These are phyloP conservation scores for Brassica balearica DNA, from an alignment of 441 rosid genomes.

Conservation along the genomic window DNA sequence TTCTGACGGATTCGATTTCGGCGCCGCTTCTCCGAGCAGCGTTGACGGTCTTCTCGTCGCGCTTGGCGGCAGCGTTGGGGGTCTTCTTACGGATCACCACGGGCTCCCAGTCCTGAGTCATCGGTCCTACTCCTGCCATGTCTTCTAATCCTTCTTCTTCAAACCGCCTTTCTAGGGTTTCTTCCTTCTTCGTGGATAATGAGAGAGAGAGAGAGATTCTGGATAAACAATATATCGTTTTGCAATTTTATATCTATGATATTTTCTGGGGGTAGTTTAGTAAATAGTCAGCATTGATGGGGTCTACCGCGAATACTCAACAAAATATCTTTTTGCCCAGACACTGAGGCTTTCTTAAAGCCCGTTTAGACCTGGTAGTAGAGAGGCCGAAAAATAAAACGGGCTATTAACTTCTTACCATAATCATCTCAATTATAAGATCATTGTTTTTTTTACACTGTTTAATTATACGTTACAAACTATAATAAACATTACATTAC, in stretches of 20 bases:
- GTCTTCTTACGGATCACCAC: conserved; percentile 52
- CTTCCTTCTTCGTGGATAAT: conserved; percentile 16
- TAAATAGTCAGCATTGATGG: neutral
- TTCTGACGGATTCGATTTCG: conserved; percentile 45
- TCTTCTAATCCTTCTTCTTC: conserved; percentile 5
- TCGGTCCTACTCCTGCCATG: conserved; percentile 50
- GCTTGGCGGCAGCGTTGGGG: conserved; percentile 47
- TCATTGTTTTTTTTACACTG: no score
- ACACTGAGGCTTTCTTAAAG: conserved; percentile 2
- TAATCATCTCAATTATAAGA: neutral
- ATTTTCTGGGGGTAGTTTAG: neutral
- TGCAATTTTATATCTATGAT: conserved; percentile 10
- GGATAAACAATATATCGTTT: neutral
- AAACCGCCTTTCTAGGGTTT: conserved; percentile 32
- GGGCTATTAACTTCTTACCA: neutral
- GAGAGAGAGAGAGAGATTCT: neutral
- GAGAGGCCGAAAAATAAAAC: neutral
- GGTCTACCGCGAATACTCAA: neutral
- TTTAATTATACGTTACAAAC: no score
- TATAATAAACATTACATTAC: no score
- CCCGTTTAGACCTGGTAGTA: conserved; percentile 1
- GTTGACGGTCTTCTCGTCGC: conserved; percentile 49
- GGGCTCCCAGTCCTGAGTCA: conserved; percentile 49
- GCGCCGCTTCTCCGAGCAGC: conserved; percentile 51
- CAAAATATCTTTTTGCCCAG: neutral